phyloP scores from a whole-genome alignment of 2,329 filamentous ascomycete genomes.

The Sporothrix globosa region DNA sequence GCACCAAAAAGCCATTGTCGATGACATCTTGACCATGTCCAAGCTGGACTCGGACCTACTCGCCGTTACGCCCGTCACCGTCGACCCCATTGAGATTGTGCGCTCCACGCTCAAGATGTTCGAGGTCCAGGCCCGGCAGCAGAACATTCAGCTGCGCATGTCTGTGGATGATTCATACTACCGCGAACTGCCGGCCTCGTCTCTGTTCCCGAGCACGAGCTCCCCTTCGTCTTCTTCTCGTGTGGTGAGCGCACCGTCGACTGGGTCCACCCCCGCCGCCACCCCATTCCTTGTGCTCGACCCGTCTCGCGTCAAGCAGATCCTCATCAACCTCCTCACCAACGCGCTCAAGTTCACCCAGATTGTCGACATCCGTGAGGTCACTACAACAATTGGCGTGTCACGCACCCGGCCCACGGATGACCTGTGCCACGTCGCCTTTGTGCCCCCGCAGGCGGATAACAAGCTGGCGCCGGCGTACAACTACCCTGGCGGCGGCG shows the following conservation, averaged over 20 bases:
- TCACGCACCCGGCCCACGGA: slow-evolving; percentile 47
- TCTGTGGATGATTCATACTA: slow-evolving; percentile 64
- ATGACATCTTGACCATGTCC: slow-evolving; percentile 72
- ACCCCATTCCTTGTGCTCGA: slow-evolving; percentile 71
- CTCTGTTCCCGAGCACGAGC: neutral
- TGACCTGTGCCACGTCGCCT: slow-evolving; percentile 57
- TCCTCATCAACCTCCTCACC: slow-evolving; percentile 77
- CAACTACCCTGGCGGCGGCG: slow-evolving; percentile 5
- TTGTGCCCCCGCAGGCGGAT: slow-evolving; percentile 56
- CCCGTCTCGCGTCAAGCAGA: slow-evolving; percentile 73
- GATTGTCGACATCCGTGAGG: slow-evolving; percentile 60
- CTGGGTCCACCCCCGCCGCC: slow-evolving; percentile 42
- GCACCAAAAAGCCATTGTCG: slow-evolving; percentile 79
- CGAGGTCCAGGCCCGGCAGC: slow-evolving; percentile 70
- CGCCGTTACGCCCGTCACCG: slow-evolving; percentile 70
- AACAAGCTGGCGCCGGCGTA: slow-evolving; percentile 29
- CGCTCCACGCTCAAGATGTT: slow-evolving; percentile 75
- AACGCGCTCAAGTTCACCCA: slow-evolving; percentile 84
- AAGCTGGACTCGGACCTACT: slow-evolving; percentile 77
- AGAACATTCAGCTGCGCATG: slow-evolving; percentile 68
- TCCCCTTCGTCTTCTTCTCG: neutral
- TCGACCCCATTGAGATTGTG: slow-evolving; percentile 68
- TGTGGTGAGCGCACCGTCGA: neutral
- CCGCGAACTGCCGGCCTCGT: slow-evolving; percentile 11
- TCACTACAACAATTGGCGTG: slow-evolving; percentile 54